Evolutionary conservation across 352 stramenopile genomes (phyloP).

Genomic region (Phytopythium vexans): DNA sequence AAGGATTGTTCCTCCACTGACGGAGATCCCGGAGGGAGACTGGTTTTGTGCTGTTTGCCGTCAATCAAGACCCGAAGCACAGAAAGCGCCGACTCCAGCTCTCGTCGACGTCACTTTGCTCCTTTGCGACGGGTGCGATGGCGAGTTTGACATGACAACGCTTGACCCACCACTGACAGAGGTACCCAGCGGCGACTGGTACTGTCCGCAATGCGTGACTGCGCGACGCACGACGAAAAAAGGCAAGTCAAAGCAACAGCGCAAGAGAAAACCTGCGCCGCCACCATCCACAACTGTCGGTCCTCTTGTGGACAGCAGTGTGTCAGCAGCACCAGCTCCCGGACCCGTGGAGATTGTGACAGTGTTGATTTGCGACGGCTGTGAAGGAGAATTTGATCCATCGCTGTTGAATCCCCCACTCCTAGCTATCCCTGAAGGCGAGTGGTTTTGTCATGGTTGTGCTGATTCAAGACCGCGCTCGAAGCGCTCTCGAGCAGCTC

Average conservation of each 20-base stretch:
- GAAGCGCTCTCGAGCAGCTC: not conserved
- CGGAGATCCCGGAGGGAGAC: conserved; percentile 37
- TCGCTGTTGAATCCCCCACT: conserved; percentile 41
- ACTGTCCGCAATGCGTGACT: conserved; percentile 21
- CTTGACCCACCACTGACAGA: conserved; percentile 19
- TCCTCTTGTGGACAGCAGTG: too few relatives aligned
- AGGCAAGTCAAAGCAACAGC: not conserved
- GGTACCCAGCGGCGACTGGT: conserved; percentile 38
- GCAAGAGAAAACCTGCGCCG: too few relatives aligned
- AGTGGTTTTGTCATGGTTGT: conserved; percentile 48
- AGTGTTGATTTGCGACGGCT: conserved; percentile 68
- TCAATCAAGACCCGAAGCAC: not conserved
- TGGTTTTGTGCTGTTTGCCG: conserved; percentile 16
- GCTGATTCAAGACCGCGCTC: not conserved
- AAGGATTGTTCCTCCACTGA: conserved; percentile 35
- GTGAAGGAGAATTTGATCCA: conserved; percentile 62
- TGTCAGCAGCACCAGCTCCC: not conserved
- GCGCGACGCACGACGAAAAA: conserved; percentile 3
- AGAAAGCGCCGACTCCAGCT: not conserved
- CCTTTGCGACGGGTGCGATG: conserved; percentile 34
- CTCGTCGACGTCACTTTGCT: conserved; percentile 14
- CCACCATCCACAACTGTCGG: too few relatives aligned
- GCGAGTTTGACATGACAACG: conserved; percentile 20
- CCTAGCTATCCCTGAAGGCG: conserved; percentile 36
- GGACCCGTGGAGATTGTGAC: conserved; percentile 17